Base-by-base conservation (phyloP, 2,329 filamentous ascomycete genomes). In the Fusarium multiceps region DNA sequence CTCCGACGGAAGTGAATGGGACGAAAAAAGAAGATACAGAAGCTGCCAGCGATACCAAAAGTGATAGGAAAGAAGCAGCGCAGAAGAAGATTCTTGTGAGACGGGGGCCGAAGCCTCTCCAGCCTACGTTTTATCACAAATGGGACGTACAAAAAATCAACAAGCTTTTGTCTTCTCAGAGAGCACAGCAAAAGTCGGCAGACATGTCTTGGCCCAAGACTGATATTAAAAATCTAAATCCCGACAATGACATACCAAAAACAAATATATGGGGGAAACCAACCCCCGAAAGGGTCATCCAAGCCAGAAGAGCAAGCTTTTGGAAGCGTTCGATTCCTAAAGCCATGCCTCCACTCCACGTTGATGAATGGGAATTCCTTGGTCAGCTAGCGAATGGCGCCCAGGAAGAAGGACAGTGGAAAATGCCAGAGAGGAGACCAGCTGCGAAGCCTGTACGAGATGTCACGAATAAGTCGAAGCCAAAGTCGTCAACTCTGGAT, bases 351-450 rank as follows among this genome's bases (percentile, higher is more conserved):
- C 89, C 89, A 0, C 61, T 90, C 18, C 81, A 82, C 9, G 78
- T 75, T 28, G 78, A 80, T 20, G 87, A 90, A 72, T 90, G 87
- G 87, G 81, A 89, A 16, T 74, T 83, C 16, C 76, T 90, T n/a
- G 77, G 77, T n/a, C 76, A 78, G 25, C 70, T 90, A 37, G 81
- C 81, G 5, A 66, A 72, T 10, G 87, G 84, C 2, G 77, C 78
- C 27, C 81, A 81, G 12, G 75, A 74, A 4, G 72, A 73, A 21
- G 63, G 66, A 6, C 77, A 81, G 32, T 84, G 82, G 78, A 71
- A 60, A 20, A 68, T 84, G 2, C 83, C 84, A 16, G 23, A 68
- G 21, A 71, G 78, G 48, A 74, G 78, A n/a, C 58, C 64, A 21
- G 55, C 66, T 47, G 75, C 73, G 28, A 72, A 47, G 14, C 49